Percentiles rank a stretch among this genome's conserved stretches.
Conservation (phyloP, 2,329 filamentous ascomycete species). For the Hirsutella thompsonii region DNA sequence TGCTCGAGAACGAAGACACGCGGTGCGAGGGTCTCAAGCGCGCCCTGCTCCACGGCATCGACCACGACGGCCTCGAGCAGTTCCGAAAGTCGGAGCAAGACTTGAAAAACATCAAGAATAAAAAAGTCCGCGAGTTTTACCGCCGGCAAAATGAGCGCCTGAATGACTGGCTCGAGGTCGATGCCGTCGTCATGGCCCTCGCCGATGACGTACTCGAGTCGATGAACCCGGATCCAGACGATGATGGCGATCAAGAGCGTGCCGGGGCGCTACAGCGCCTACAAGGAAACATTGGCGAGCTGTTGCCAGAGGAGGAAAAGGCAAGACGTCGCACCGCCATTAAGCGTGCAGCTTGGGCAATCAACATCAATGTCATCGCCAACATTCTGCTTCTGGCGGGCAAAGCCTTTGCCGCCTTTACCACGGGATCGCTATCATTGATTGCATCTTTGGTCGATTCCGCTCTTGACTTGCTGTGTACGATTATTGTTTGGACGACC, state of each 20-base stretch:
- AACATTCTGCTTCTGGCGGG: slow-evolving; percentile 60
- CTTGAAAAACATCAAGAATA: slow-evolving; percentile 14
- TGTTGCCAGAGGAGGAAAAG: slow-evolving; percentile 18
- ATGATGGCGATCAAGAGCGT: slow-evolving; percentile 18
- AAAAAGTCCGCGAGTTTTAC: slow-evolving; percentile 15
- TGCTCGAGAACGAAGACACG: slow-evolving; percentile 10
- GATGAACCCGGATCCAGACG: slow-evolving; percentile 21
- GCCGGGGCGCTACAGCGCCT: slow-evolving; percentile 17
- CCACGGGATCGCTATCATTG: slow-evolving; percentile 66
- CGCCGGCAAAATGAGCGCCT: slow-evolving; percentile 16
- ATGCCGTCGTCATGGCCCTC: slow-evolving; percentile 20
- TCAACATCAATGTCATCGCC: slow-evolving; percentile 69
- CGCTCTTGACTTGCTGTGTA: slow-evolving; percentile 63
- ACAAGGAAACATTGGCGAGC: slow-evolving; percentile 15
- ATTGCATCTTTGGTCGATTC: slow-evolving; percentile 67
- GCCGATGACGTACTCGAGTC: slow-evolving; percentile 19
- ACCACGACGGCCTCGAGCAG: slow-evolving; percentile 13
- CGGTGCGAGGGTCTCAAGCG: slow-evolving; percentile 17
- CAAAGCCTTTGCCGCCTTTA: slow-evolving; percentile 65
- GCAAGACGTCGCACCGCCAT: slow-evolving; percentile 11
- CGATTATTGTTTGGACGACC: slow-evolving; percentile 67
- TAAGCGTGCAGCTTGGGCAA: slow-evolving; percentile 39
- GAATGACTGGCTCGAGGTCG: slow-evolving; percentile 21
- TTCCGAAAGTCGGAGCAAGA: slow-evolving; percentile 17
- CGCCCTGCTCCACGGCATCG: slow-evolving; percentile 16